Evolutionary conservation across 164 flowering plant genomes (phyloP).

Genomic region (Magnolia kwangsiensis): DNA sequence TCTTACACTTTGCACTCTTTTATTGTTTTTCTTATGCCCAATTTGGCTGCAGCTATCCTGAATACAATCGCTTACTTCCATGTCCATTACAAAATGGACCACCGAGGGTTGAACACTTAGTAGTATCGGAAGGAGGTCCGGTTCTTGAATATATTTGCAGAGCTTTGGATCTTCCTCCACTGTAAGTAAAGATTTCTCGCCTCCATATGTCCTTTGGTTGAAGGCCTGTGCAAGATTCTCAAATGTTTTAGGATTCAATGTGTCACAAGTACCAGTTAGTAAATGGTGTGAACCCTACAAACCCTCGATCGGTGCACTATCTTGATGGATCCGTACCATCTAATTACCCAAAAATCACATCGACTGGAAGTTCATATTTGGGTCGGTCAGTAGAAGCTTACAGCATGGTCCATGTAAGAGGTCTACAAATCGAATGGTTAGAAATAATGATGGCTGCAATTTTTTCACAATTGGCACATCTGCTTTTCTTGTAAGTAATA

Average conservation of each 20-base stretch:
- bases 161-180: constrained; percentile 71
- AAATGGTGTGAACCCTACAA: no score
- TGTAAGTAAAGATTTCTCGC: constrained; percentile 44
- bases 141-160: constrained; percentile 65
- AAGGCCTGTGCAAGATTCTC: neutral
- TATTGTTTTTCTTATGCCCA: neutral
- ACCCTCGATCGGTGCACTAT: no score
- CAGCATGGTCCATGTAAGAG: no score
- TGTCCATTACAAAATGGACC: constrained; percentile 61
- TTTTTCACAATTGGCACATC: no score
- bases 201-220: neutral
- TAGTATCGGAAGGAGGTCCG: constrained; percentile 76
- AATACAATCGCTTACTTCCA: constrained; percentile 78
- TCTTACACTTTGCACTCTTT: neutral
- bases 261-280: no score
- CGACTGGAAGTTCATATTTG: no score
- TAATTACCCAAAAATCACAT: no score
- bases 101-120: constrained; percentile 86
- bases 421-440: no score
- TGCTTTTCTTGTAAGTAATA: neutral
- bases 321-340: no score
- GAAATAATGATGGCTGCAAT: no score
- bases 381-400: no score
- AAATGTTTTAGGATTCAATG: neutral
- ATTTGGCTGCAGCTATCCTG: constrained; percentile 49